phyloP scores from a whole-genome alignment of 2,329 filamentous ascomycete genomes.

The Lasiodiplodia theobromae region DNA sequence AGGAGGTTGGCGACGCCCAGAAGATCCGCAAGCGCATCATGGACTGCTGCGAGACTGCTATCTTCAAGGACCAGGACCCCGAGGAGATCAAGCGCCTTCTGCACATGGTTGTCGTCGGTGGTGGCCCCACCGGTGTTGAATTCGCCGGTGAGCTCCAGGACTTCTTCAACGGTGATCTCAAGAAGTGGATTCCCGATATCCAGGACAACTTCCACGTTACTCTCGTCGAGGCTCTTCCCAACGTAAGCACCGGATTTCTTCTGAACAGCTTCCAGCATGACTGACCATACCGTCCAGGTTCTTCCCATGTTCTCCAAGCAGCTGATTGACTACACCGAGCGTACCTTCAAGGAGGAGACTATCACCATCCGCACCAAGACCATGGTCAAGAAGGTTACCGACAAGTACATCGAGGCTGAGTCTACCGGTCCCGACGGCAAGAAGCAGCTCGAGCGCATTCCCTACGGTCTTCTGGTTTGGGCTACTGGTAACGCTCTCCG shows the following conservation, averaged over 20 bases:
- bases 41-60: conserved; percentile 98
- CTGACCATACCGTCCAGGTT: conserved; percentile 50
- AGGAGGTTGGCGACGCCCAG: conserved; percentile 97
- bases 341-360: conserved; percentile 98
- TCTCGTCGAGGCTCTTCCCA: conserved; percentile 94
- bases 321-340: conserved; percentile 98
- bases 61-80: conserved; percentile 91
- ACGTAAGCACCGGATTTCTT: conserved; percentile 56
- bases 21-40: conserved; percentile 98
- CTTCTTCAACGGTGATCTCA: conserved; percentile 98
- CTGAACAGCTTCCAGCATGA: background rate
- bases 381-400: conserved; percentile 96
- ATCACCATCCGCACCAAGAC: conserved; percentile 98
- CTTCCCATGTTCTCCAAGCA: conserved; percentile 99
- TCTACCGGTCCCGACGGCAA: conserved; percentile 80
- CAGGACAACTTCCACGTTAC: conserved; percentile 95
- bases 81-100: conserved; percentile 93
- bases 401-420: conserved; percentile 92
- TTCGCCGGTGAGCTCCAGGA: conserved; percentile 98
- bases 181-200: conserved; percentile 97
- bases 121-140: conserved; percentile 95
- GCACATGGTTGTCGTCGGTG: conserved; percentile 90
- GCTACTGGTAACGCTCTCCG: conserved; percentile 96
- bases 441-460: conserved; percentile 82
- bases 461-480: conserved; percentile 97